Conservation (phyloP, 208 protist species). For the Leishmania tropica region DNA sequence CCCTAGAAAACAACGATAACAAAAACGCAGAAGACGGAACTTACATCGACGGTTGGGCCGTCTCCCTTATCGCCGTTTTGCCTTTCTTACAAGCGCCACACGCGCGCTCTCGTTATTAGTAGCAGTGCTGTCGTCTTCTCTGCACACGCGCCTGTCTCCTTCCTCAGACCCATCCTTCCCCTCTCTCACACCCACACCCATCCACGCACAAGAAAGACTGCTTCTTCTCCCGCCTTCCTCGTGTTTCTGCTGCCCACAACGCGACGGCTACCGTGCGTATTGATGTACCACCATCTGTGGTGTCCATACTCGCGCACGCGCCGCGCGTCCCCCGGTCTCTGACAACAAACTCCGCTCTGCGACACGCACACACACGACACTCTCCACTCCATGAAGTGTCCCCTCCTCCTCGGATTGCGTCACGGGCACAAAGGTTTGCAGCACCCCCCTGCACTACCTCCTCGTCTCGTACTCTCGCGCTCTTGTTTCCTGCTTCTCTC, state of each 20-base stretch:
- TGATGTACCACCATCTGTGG: neutral
- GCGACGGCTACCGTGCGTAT: neutral
- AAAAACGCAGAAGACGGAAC: neutral
- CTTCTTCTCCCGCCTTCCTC: slow-evolving; percentile 9
- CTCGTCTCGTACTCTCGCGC: neutral
- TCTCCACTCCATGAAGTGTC: neutral
- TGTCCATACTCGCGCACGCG: neutral
- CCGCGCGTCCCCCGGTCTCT: neutral
- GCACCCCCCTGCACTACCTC: neutral
- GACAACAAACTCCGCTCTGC: neutral
- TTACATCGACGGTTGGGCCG: neutral
- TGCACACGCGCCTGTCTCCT: neutral
- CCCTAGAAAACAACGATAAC: too few relatives aligned
- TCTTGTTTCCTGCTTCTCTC: neutral
- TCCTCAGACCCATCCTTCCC: neutral
- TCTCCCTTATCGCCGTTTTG: neutral
- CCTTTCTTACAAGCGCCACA: neutral
- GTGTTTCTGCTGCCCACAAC: neutral
- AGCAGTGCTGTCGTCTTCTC: neutral
- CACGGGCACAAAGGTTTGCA: neutral
- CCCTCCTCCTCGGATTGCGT: neutral
- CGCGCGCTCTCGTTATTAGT: too few relatives aligned
- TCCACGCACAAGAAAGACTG: neutral
- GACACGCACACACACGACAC: neutral
- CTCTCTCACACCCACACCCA: neutral